Conservation (phyloP, 179 eudicot genomes). For the Spinacia oleracea region DNA sequence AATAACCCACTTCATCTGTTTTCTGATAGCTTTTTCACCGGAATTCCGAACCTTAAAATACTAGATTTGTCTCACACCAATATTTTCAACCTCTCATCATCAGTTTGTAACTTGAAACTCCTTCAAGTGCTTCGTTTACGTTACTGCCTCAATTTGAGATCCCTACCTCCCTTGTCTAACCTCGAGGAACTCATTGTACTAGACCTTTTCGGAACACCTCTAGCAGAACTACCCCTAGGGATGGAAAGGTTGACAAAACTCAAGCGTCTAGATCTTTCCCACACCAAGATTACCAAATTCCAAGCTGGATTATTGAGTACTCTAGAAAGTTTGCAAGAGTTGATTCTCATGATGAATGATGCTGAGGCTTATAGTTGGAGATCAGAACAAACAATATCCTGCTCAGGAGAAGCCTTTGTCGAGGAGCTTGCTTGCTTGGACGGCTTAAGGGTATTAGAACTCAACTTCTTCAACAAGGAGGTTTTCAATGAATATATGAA, state of each 20-base stretch:
- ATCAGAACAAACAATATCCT: background rate
- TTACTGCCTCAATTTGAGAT: background rate
- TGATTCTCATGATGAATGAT: constrained; percentile 6
- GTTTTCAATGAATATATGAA: background rate
- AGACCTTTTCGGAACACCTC: constrained; percentile 9
- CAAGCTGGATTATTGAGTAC: background rate
- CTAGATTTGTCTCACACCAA: constrained; percentile 10
- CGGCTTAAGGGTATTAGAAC: background rate
- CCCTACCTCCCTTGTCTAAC: constrained; percentile 11
- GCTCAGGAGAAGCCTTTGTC: background rate
- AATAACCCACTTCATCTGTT: background rate
- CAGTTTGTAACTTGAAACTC: background rate
- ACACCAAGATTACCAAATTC: constrained; percentile 4
- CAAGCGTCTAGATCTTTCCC: background rate
- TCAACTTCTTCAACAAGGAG: constrained; percentile 14
- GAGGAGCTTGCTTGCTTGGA: constrained; percentile 10
- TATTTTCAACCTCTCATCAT: background rate
- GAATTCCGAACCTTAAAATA: constrained; percentile 11
- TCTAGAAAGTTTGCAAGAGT: constrained; percentile 9
- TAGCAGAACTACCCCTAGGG: constrained; percentile 7
- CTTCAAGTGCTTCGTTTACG: constrained; percentile 21
- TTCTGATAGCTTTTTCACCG: background rate
- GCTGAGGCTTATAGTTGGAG: constrained; percentile 8
- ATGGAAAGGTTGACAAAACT: constrained; percentile 13
- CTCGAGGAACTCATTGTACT: constrained; percentile 16